Evolutionary conservation across 2,329 filamentous ascomycete species (phyloP), one percentile per base, ranked within the genome.

Genomic region (Cryphonectria carpinicola): DNA sequence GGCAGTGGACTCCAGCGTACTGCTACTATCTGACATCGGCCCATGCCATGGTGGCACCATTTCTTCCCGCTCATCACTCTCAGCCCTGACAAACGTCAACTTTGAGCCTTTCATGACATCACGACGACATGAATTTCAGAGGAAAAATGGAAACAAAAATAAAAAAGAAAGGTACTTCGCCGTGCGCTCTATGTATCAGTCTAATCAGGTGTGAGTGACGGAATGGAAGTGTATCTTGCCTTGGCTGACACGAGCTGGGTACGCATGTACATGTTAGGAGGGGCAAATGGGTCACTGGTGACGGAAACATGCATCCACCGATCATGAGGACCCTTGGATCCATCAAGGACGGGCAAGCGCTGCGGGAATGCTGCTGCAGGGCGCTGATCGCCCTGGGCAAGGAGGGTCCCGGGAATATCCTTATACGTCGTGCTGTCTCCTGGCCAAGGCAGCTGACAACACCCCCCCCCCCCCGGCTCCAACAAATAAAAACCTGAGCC

Each of bases 131-230:
- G 35, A 11, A 3, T 32, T 25, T 37, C 13, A 17, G 63, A 13
- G n/a, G 13, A 11, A 39, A 11, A 39, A 39, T 11, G 37, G 32
- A 46, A n/a, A n/a, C 0, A 49, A 8, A 8, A 8, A 49, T 8
- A 11, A n/a, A 3, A 3, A n/a, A 49, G 1, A 49, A 22, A n/a
- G 19, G 46, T 25, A n/a, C 43, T 28, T 25, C 28, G 63, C 43
- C 17, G 37, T 13, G 39, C 13, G 22, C 25, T 25, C 37, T n/a
- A 39, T 43, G 39, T 25, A 41, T 17, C 35, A 14, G 41, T 3
- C 8, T n/a, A 4, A 65, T 52, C 39, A 65, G 62, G 62, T 25
- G 62, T 4, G 22, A 25, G 52, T 65, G 63, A 65, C 63, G 63
- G 43, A 65, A 52, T 65, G 11, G 28, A 37, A 65, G 28, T 28